These are phyloP conservation scores for Corylus avellana DNA, from an alignment of 306 rosid genomes.

Conservation along the genomic window DNA sequence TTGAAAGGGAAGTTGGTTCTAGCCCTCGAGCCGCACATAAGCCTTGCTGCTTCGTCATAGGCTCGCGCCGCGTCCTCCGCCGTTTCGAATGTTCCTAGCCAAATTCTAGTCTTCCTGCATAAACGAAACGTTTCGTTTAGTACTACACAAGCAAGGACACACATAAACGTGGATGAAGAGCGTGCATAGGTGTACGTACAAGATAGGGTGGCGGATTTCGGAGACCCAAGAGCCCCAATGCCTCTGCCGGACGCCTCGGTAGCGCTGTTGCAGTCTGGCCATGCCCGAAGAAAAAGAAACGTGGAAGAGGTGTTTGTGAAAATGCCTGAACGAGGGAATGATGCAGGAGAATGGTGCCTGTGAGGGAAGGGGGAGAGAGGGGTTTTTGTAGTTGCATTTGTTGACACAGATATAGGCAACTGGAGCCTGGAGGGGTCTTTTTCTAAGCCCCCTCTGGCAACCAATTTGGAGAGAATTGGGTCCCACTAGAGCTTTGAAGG, in stretches of 20 bases:
- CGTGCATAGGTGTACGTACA: conserved; percentile 50
- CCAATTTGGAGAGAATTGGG: conserved; percentile 50
- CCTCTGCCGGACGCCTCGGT: conserved; percentile 95
- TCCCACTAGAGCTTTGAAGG: conserved; percentile 45
- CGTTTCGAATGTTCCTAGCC: conserved; percentile 95
- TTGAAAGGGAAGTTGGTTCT: conserved; percentile 87
- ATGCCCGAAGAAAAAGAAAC: conserved; percentile 43
- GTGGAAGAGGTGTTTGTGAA: conserved; percentile 37
- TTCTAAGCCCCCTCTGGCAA: conserved; percentile 43
- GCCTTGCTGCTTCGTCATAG: conserved; percentile 91
- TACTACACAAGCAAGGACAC: background rate
- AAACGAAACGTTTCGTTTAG: conserved; percentile 16
- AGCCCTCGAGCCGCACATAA: conserved; percentile 89
- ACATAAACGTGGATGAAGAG: conserved; percentile 17
- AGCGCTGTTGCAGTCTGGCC: conserved; percentile 95
- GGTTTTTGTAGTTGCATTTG: conserved; percentile 63
- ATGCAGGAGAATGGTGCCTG: conserved; percentile 17
- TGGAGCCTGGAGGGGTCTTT: conserved; percentile 22
- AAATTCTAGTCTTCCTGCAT: conserved; percentile 90
- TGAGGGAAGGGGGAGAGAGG: conserved; percentile 25
- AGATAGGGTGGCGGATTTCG: conserved; percentile 90
- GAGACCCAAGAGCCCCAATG: conserved; percentile 99
- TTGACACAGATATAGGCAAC: conserved; percentile 16
- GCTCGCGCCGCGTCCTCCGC: conserved; percentile 96
- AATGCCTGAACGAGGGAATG: conserved; percentile 28